Conservation (phyloP, 1,139 yeast species). For the Yamadazyma sp. region DNA sequence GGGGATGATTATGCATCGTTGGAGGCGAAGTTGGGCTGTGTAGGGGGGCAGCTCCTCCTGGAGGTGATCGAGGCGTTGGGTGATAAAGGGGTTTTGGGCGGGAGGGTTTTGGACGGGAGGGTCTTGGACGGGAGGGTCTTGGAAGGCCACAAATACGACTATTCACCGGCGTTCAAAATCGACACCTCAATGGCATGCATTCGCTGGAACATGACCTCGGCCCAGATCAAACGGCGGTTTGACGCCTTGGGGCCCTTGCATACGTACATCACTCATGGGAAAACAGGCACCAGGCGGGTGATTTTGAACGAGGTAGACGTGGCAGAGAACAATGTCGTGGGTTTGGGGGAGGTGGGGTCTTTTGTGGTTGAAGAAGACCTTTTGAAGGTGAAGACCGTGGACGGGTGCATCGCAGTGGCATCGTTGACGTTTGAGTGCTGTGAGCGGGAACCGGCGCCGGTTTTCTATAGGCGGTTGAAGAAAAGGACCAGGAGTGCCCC, state of each 20-base stretch:
- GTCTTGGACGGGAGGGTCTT: too few relatives aligned
- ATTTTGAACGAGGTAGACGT: conserved; percentile 36
- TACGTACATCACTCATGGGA: conserved; percentile 38
- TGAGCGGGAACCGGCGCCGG: conserved; percentile 44
- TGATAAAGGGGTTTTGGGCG: conserved; percentile 11
- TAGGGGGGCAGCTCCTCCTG: conserved; percentile 62
- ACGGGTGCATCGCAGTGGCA: conserved; percentile 38
- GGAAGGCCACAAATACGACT: conserved; percentile 31
- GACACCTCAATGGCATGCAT: conserved; percentile 36
- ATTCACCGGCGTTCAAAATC: conserved; percentile 62
- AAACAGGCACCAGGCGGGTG: conserved; percentile 44
- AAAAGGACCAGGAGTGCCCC: conserved; percentile 43
- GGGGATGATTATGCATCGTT: conserved; percentile 47
- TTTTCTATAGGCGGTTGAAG: conserved; percentile 39
- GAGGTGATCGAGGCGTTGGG: conserved; percentile 34
- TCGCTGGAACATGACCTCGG: conserved; percentile 43
- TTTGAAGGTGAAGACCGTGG: conserved; percentile 42
- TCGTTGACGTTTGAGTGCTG: conserved; percentile 56
- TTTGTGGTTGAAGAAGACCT: conserved; percentile 30
- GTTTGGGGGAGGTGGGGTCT: conserved; percentile 35
- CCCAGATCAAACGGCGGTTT: conserved; percentile 41
- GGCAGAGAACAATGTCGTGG: not conserved
- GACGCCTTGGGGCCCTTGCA: conserved; percentile 63
- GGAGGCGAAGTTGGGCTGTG: conserved; percentile 47
- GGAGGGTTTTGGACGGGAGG: too few relatives aligned